Conservation (phyloP, 495 filamentous ascomycete species). For the Friedmanniomyces simplex region DNA sequence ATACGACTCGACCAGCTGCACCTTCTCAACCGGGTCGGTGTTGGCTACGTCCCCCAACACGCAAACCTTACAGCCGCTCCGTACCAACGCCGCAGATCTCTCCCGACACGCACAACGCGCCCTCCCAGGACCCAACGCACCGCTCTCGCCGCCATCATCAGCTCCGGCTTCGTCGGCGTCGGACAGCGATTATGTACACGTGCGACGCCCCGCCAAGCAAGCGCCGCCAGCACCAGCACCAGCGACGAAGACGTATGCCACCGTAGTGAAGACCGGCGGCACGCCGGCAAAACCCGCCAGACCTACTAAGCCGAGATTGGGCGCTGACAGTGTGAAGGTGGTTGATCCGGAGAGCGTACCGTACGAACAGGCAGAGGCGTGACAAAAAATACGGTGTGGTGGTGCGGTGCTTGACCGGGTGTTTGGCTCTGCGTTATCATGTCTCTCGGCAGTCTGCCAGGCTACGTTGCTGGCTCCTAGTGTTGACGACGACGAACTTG, state of each 20-base stretch:
- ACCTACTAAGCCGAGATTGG: background rate
- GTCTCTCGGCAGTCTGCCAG: background rate
- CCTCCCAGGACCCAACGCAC: background rate
- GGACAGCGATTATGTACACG: constrained; percentile 2
- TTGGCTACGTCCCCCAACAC: background rate
- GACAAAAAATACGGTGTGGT: background rate
- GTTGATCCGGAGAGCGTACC: background rate
- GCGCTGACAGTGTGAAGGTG: background rate
- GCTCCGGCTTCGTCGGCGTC: background rate
- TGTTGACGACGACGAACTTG: background rate
- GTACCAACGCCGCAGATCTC: background rate
- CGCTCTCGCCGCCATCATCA: background rate
- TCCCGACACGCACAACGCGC: background rate
- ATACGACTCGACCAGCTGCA: constrained; percentile 1
- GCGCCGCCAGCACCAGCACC: background rate
- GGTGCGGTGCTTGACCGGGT: too few relatives aligned
- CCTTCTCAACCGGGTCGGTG: background rate
- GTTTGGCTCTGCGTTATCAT: background rate
- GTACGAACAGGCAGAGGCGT: background rate
- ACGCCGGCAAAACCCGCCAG: background rate
- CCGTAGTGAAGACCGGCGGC: background rate
- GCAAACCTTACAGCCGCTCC: background rate
- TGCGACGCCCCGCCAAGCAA: background rate
- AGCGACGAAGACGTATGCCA: background rate
- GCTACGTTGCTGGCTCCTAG: too few relatives aligned